Base-by-base conservation (phyloP, 257 asterid genomes). In the Nicotiana knightiana region DNA sequence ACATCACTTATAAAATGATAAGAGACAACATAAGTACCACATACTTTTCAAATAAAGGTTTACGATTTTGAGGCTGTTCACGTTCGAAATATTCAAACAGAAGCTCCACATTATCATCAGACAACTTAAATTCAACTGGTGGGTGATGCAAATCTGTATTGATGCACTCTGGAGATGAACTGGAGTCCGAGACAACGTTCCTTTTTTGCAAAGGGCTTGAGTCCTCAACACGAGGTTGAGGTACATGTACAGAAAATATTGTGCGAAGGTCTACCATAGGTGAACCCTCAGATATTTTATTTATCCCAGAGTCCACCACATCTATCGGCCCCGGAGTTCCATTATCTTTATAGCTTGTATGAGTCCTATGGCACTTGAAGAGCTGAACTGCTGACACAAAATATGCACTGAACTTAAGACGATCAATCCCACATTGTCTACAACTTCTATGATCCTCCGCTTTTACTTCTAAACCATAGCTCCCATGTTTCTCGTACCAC, bases 361-460 rank as follows among this genome's bases (percentile, higher is more conserved):
- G 35, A 63, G 43, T 35, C 68, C 9, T 83, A 37, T 63, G 15
- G 58, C 24, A 59, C 71, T 64, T 77, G 68, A 85, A 82, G 81
- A 85, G 83, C 71, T 82, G 85, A 82, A 85, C 67, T 9, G 83
- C 83, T 10, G 87, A 85, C 67, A 85, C 81, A 82, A 85, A 85
- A 77, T 82, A 85, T 48, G 85, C 85, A 59, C 64, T n/a, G 17
- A 82, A 85, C 55, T 58, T 71, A 35, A 77, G 57, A 32, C 33
- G 46, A 80, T 80, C 77, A 64, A 70, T 48, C 16, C 86, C 84
- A 18, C 62, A 33, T 71, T 65, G 63, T 26, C 62, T 76, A 30
- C 55, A 53, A 67, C 57, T 59, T 66, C n/a, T 53, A 67, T 39
- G 32, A 48, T 85, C 87, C 64, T 82, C 81, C 8, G 81, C 67